These are phyloP conservation scores for Phaeosphaeria sp. DNA, from an alignment of 2,329 filamentous ascomycete species.

Conservation along the genomic window DNA sequence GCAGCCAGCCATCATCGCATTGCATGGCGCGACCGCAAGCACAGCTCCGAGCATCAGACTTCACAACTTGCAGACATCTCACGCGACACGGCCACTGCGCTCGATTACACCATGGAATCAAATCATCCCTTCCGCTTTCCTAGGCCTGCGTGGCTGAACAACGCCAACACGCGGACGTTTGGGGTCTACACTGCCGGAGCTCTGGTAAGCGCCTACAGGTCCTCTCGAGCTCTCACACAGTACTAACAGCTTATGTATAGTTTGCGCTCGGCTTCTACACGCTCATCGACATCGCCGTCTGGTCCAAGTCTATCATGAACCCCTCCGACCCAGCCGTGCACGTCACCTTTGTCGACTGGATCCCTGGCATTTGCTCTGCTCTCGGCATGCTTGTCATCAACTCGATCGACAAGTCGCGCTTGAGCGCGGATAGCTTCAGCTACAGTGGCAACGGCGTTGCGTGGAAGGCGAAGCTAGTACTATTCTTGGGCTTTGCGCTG, in stretches of 20 bases:
- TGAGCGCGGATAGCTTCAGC: constrained; percentile 69
- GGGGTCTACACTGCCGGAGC: constrained; percentile 72
- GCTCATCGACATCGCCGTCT: constrained; percentile 70
- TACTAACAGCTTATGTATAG: constrained; percentile 47
- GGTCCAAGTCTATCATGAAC: constrained; percentile 67
- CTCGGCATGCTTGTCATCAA: constrained; percentile 77
- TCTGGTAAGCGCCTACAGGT: constrained; percentile 58
- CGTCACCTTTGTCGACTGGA: constrained; percentile 75
- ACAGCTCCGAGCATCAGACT: constrained; percentile 24
- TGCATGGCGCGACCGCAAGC: constrained; percentile 17
- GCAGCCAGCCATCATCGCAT: constrained; percentile 38
- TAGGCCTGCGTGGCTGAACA: constrained; percentile 71
- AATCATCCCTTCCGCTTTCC: constrained; percentile 71
- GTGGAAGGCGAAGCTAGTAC: constrained; percentile 73
- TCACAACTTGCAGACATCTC: constrained; percentile 6
- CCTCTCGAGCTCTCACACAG: not conserved
- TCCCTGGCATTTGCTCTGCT: constrained; percentile 72
- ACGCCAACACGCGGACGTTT: constrained; percentile 66
- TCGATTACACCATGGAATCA: constrained; percentile 50
- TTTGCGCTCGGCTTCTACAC: constrained; percentile 75
- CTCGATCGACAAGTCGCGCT: constrained; percentile 71
- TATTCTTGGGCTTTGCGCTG: constrained; percentile 73
- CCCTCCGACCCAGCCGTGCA: constrained; percentile 62
- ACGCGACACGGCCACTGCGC: constrained; percentile 5
- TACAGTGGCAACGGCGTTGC: constrained; percentile 70